A percentile compares a stretch with the other conserved stretches of the same genome.
Evolutionary conservation across 768 basidiomycete genomes (phyloP).

Genomic region (Lactifluus rugatus): DNA sequence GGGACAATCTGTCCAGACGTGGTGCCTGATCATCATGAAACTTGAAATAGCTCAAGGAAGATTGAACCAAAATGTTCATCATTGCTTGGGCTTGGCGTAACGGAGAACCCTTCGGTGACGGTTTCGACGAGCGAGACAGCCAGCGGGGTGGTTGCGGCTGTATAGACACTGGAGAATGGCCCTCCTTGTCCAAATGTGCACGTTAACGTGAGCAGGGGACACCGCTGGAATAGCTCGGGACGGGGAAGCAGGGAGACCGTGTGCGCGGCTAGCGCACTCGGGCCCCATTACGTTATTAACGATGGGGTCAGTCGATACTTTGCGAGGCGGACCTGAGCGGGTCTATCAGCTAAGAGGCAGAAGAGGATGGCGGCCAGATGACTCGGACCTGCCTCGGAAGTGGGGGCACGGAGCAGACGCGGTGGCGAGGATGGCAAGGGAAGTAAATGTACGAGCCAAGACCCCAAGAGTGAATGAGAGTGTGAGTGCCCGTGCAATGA

Average conservation of each 20-base stretch:
- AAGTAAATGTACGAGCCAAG: not conserved
- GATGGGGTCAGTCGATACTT: slow-evolving; percentile 7
- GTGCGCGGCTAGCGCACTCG: not conserved
- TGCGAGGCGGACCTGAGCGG: slow-evolving; percentile 7
- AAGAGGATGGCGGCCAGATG: slow-evolving; percentile 17
- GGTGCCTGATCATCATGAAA: not conserved
- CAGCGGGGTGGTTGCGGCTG: not conserved
- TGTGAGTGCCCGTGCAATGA: not conserved
- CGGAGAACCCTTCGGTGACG: slow-evolving; percentile 2
- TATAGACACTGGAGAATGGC: not conserved
- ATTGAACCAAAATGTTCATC: not conserved
- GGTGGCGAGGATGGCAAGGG: slow-evolving; percentile 3
- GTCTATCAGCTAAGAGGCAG: slow-evolving; percentile 1
- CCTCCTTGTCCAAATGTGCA: not conserved
- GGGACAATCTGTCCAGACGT: too few species aligned
- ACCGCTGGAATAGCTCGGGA: too few species aligned
- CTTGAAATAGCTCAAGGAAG: too few species aligned
- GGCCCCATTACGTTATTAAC: slow-evolving; percentile 18
- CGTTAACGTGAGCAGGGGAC: slow-evolving; percentile 1
- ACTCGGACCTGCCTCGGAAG: slow-evolving; percentile 12
- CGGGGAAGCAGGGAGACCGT: not conserved
- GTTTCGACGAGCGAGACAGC: slow-evolving; percentile 5
- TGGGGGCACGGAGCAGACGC: slow-evolving; percentile 9
- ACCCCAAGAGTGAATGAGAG: not conserved
- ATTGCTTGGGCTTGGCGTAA: not conserved